These are phyloP conservation scores for Bacidia rubella DNA, from an alignment of 495 filamentous ascomycete genomes.

Conservation along the genomic window DNA sequence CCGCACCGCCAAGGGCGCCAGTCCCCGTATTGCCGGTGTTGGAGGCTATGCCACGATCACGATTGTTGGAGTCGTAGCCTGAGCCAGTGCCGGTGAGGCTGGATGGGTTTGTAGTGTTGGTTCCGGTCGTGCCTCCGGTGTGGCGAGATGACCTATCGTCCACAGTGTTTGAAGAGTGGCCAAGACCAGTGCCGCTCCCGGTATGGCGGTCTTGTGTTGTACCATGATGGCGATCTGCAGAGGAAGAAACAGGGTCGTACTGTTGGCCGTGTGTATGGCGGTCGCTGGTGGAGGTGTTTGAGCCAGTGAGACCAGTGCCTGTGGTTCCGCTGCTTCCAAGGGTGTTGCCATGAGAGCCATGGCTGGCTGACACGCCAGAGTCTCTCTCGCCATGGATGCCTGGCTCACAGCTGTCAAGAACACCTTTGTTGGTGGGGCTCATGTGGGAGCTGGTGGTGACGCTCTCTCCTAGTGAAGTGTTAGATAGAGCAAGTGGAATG, in stretches of 20 bases:
- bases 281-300: slow-evolving; percentile 2
- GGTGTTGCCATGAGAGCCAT: slow-evolving; percentile 3
- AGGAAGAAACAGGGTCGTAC: not conserved
- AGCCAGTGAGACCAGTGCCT: slow-evolving; percentile 33
- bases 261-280: not conserved
- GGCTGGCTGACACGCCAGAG: slow-evolving; percentile 17
- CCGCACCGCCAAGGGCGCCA: slow-evolving; percentile 27
- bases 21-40: slow-evolving; percentile 1
- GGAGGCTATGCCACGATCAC: slow-evolving; percentile 3
- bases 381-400: slow-evolving; percentile 23
- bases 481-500: not conserved
- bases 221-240: not conserved
- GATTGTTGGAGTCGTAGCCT: slow-evolving; percentile 10
- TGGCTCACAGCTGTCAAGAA: slow-evolving; percentile 11
- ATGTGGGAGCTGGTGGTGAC: slow-evolving; percentile 12
- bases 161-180: not conserved
- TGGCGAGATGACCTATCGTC: not conserved
- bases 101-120: not conserved
- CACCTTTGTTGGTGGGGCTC: slow-evolving; percentile 8
- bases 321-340: slow-evolving; percentile 2
- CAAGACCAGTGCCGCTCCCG: not conserved
- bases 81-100: slow-evolving; percentile 9
- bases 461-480: slow-evolving; percentile 1
- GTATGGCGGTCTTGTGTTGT: not conserved
- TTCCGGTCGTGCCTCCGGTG: not conserved